Conservation (phyloP, 2,329 filamentous ascomycete species). For the Xylaria polymorpha region DNA sequence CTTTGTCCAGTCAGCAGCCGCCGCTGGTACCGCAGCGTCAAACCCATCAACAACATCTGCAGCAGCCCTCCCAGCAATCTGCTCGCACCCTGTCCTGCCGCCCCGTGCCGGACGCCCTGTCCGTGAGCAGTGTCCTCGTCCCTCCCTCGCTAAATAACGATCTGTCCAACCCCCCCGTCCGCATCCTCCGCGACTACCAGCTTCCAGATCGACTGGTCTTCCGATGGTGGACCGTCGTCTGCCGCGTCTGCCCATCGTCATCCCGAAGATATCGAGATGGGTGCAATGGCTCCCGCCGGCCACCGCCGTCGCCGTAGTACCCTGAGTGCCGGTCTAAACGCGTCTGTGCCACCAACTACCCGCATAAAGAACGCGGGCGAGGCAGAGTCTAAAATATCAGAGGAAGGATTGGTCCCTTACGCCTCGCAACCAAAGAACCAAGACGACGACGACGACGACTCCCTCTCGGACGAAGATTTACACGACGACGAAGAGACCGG, state of each 20-base stretch:
- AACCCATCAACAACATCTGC: constrained; percentile 33
- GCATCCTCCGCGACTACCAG: constrained; percentile 51
- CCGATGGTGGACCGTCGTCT: constrained; percentile 46
- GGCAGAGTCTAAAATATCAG: constrained; percentile 59
- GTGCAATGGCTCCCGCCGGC: constrained; percentile 59
- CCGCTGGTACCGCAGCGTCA: constrained; percentile 36
- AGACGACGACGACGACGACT: constrained; percentile 58
- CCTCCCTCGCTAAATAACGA: constrained; percentile 40
- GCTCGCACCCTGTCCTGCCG: constrained; percentile 38
- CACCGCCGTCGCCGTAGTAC: constrained; percentile 68
- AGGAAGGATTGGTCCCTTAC: constrained; percentile 53
- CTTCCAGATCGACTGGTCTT: constrained; percentile 50
- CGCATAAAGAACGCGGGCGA: constrained; percentile 51
- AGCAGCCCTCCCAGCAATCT: constrained; percentile 43
- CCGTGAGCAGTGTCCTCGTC: constrained; percentile 25
- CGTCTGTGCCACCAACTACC: constrained; percentile 38
- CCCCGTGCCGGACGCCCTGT: constrained; percentile 23
- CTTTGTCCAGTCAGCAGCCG: constrained; percentile 45
- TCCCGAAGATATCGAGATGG: constrained; percentile 66
- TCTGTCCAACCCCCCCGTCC: constrained; percentile 48
- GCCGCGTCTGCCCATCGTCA: constrained; percentile 44
- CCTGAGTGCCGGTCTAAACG: constrained; percentile 57
- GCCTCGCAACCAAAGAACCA: constrained; percentile 46
- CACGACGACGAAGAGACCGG: constrained; percentile 92
- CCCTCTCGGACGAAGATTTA: constrained; percentile 76